These are phyloP conservation scores for Gloeophyllum trabeum DNA, from an alignment of 768 basidiomycete genomes.

Conservation along the genomic window DNA sequence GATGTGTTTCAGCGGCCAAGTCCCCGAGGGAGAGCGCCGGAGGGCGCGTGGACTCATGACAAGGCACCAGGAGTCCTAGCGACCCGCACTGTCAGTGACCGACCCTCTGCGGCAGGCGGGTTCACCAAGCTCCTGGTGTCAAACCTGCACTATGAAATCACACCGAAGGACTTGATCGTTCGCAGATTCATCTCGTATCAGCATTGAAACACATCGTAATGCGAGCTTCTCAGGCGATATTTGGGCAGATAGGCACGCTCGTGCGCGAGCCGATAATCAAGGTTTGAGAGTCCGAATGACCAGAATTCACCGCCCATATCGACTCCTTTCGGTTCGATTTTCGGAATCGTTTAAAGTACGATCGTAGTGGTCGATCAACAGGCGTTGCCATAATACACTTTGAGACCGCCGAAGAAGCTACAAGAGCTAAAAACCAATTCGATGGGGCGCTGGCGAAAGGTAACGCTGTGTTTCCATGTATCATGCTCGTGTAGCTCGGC, in stretches of 20 bases:
- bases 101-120: background rate
- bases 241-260: conserved; percentile 87
- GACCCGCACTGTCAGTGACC: conserved; percentile 20
- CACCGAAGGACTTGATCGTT: conserved; percentile 80
- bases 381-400: conserved; percentile 75
- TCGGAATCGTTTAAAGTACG: conserved; percentile 60
- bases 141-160: conserved; percentile 88
- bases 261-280: conserved; percentile 88
- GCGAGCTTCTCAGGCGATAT: conserved; percentile 52
- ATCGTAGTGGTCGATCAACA: conserved; percentile 87
- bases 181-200: conserved; percentile 17
- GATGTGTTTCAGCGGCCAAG: conserved; percentile 37
- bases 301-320: conserved; percentile 41
- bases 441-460: conserved; percentile 86
- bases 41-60: conserved; percentile 72
- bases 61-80: conserved; percentile 36
- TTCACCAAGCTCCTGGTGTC: conserved; percentile 60
- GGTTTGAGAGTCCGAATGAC: conserved; percentile 60
- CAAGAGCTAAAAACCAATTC: conserved; percentile 73
- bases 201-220: background rate
- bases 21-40: conserved; percentile 31
- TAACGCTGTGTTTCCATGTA: conserved; percentile 19
- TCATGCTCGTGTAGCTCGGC: background rate
- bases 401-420: conserved; percentile 70
- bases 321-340: conserved; percentile 29